Base-by-base conservation (phyloP, 805 yeast genomes). In the Saccharomycopsis sp. region DNA sequence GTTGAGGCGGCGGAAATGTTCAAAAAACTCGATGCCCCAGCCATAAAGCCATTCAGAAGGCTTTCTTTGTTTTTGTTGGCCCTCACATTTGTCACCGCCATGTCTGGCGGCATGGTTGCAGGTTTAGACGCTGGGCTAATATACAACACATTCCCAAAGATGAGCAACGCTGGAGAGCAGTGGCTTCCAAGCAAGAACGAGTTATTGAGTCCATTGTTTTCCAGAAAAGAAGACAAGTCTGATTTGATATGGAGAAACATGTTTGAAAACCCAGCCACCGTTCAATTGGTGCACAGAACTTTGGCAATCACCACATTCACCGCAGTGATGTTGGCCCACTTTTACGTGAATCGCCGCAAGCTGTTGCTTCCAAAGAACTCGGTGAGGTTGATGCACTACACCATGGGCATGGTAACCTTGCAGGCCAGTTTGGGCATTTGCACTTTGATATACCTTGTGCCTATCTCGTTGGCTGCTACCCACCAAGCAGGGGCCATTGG, bases 401-500 rank as follows among this genome's bases (percentile, higher is more conserved):
- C 82, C 43, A 75, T 87, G 81, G 96, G 96, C 3, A 62, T 88
- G 43, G 97, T 77, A 3, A 63, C 86, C 1, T 53, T 82, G 16
- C 99, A 92, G 63, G 95, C 80, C 2, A 64, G 83, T 1, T 66
- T 92, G 33, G 99, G 99, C 40, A 85, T 92, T 39, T 63, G 77
- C 22, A 92, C 98, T 1, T 68, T 92, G 51, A 59, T 88, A 17
- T 88, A 84, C 58, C 68, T 88, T 41, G 97, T 92, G 17, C 99
- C 99, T 21, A 77, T 83, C 18, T 84, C 95, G 22, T 62, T 89
- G 35, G 99, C 96, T 2, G 94, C 96, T 3, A 75, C 87, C 4
- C 99, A 92, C 58, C 99, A 92, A 66, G 96, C 95, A 6, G 97
- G 97, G 51, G 95, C 96, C 1, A 64, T 92, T 52, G 94, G 94